Conservation (phyloP, 2,329 filamentous ascomycete species). For the Colletotrichum cuscutae region DNA sequence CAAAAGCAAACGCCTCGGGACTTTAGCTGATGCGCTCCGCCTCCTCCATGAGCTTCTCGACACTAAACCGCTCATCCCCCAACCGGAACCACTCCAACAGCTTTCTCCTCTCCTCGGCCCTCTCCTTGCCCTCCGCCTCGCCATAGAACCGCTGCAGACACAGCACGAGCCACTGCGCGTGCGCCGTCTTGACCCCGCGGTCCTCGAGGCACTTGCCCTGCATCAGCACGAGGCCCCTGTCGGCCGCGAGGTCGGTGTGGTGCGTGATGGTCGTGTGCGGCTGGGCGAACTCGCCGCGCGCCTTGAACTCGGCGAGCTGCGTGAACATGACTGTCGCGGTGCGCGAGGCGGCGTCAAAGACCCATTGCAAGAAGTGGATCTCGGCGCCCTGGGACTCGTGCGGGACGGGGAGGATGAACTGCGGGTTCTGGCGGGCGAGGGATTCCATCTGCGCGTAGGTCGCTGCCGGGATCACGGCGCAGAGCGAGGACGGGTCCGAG, state of each 20-base stretch:
- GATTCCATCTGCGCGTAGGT: slow-evolving; percentile 80
- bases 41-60: slow-evolving; percentile 89
- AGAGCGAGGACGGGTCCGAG: slow-evolving; percentile 77
- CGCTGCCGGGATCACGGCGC: slow-evolving; percentile 79
- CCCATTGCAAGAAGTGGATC: slow-evolving; percentile 97
- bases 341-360: slow-evolving; percentile 75
- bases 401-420: slow-evolving; percentile 91
- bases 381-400: slow-evolving; percentile 78
- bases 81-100: slow-evolving; percentile 84
- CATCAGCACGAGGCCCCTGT: slow-evolving; percentile 85
- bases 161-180: slow-evolving; percentile 91
- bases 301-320: slow-evolving; percentile 91
- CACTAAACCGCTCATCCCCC: slow-evolving; percentile 82
- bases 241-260: slow-evolving; percentile 80
- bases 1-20: neutral
- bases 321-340: slow-evolving; percentile 90
- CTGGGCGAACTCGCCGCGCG: slow-evolving; percentile 86
- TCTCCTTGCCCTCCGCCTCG: slow-evolving; percentile 66
- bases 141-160: slow-evolving; percentile 95
- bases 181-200: slow-evolving; percentile 79
- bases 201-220: slow-evolving; percentile 86
- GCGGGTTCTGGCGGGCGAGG: slow-evolving; percentile 79
- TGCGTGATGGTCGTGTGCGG: slow-evolving; percentile 96
- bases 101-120: slow-evolving; percentile 70
- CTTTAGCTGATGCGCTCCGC: slow-evolving; percentile 77